Evolutionary conservation across 2,329 filamentous ascomycete species (phyloP), one percentile per base, ranked within the genome.

Genomic region (Emmonsiellopsis sp.): DNA sequence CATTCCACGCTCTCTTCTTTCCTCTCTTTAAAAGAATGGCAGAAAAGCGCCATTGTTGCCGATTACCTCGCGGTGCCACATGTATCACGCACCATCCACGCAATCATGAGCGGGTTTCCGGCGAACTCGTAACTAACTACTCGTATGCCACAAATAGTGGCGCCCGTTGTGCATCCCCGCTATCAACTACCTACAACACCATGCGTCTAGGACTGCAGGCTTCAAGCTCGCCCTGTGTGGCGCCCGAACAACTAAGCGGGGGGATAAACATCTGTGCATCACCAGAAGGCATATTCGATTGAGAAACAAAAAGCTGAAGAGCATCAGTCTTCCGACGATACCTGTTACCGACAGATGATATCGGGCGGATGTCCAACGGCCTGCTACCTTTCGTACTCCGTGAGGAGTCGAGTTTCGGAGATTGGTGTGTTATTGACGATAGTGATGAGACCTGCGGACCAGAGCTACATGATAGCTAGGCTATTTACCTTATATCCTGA

Each of bases 41-140:
- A 86, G 65, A 0, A 86, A 0, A 85, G 68, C 0, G 78, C 79
- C 75, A 85, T 82, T 39, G 82, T 76, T 46, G 80, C 74, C 0
- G 81, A 82, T 62, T 84, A 84, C 67, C 87, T 86, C 2, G 83
- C 86, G 13, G 77, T 80, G 6, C 84, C 85, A 0, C 75, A 84
- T 0, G 82, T 86, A 64, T 87, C 87, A 6, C 78, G 81, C 5
- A 86, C 76, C 54, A 86, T 82, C 84, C 84, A 88, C 0, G 80
- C 77, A 0, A 86, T 79, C 31, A 85, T 78, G 8, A 87, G 70
- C 0, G 83, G 83, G 59, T 84, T 85, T 1, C 78, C 80, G 1
- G 81, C 82, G 56, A 82, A 87, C 7, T 86, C 69, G 64, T 86
- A 17, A 17, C 17, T 17, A 17, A 17, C 17, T 17, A 86, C 0